Base-by-base conservation (phyloP, 1,139 yeast species). In the Yamadazyma triangularis region DNA sequence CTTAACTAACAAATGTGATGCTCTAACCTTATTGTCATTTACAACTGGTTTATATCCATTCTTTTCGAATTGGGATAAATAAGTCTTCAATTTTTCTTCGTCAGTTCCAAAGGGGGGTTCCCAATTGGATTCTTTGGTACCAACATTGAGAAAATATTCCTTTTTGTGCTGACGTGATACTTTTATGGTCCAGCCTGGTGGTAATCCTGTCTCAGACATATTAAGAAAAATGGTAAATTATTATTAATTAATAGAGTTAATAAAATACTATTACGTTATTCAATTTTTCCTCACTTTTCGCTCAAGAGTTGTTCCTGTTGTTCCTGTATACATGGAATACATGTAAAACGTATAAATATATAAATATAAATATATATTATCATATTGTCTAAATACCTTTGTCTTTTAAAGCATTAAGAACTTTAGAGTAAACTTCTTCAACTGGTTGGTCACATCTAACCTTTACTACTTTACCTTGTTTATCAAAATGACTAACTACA, bases 81-180 rank as follows among this genome's bases (percentile, higher is more conserved):
- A 86, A 11, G 60, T 63, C 30, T 73, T 68, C 36, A 91, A 66
- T 42, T 69, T 66, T 2, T 59, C 77, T 13, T 72, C 56, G 47
- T 91, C 86, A 3, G 95, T 79, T 7, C 91, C 96, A 33, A 67
- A 75, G 6, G 98, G 98, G 3, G 95, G 83, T 37, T 83, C 93
- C 98, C 98, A 91, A 23, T 79, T 70, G 0, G 96, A 83, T 48
- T 81, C 81, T 30, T 77, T 70, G 3, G 89, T 77, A 25, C 72
- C 70, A 23, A 79, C 77, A 48, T 87, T 78, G 57, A 73, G 78
- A 58, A 68, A 91, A 60, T 91, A 91, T 38, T 91, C 96, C 45
- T 86, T 73, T 48, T 84, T 77, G 50, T 87, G 88, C 8, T 94
- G 80, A 40, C 79, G 77, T 23, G 96, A 87, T 33, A 78, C 74